Evolutionary conservation across 768 basidiomycete genomes (phyloP).

Genomic region (Gyrodon lividus): DNA sequence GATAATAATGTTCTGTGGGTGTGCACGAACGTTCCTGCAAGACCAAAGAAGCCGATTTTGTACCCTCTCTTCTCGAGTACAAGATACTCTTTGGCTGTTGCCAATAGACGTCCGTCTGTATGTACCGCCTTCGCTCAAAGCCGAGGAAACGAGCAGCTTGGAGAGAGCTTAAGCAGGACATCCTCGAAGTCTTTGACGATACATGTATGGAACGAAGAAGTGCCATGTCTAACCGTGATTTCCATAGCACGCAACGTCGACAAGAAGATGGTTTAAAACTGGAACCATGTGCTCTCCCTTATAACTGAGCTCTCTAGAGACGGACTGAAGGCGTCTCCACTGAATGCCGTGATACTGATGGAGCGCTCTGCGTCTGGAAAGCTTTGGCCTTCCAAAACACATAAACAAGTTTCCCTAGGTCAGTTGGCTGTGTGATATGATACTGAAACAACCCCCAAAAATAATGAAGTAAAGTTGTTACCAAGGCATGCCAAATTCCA

Average conservation of each 20-base stretch:
- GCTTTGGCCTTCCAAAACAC: constrained; percentile 3
- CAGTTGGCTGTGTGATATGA: constrained; percentile 10
- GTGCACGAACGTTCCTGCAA: constrained; percentile 10
- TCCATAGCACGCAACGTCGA: constrained; percentile 8
- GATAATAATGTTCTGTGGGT: not conserved
- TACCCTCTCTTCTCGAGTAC: constrained; percentile 7
- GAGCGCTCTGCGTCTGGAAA: not conserved
- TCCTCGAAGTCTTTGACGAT: constrained; percentile 8
- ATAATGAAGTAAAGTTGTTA: not conserved
- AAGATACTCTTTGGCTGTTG: constrained; percentile 6
- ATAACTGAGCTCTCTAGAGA: constrained; percentile 7
- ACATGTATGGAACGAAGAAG: not conserved
- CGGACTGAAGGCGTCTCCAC: constrained; percentile 10
- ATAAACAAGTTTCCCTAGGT: constrained; percentile 1
- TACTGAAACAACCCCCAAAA: not conserved
- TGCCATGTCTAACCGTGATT: constrained; percentile 2
- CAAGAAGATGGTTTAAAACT: constrained; percentile 8
- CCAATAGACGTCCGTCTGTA: not conserved
- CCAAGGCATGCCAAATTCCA: not conserved
- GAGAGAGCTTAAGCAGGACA: constrained; percentile 1
- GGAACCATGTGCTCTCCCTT: constrained; percentile 7
- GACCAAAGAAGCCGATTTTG: constrained; percentile 6
- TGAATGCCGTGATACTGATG: constrained; percentile 6
- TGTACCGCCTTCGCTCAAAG: constrained; percentile 12
- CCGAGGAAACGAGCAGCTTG: constrained; percentile 10